These are phyloP conservation scores for Coemansia sp. DNA, from an alignment of 192 early-diverging fungal species.

Conservation along the genomic window DNA sequence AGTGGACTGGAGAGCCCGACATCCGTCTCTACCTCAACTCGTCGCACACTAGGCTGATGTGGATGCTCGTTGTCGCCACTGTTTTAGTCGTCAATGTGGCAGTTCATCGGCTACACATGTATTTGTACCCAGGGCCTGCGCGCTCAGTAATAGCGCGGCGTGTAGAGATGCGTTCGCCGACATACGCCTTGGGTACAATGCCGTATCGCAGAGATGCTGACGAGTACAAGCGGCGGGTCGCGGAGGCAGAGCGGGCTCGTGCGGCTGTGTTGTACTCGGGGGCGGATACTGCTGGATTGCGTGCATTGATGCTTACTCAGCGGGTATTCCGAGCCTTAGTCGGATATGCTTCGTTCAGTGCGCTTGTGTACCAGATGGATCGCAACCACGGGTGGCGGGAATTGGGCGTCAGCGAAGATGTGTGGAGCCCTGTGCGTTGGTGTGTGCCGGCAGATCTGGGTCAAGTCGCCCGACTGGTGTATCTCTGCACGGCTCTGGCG, in stretches of 20 bases:
- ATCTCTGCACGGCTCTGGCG: conserved; percentile 11
- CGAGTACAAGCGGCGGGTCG: not conserved
- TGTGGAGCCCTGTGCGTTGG: conserved; percentile 16
- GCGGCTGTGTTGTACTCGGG: conserved; percentile 7
- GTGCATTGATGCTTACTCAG: conserved; percentile 7
- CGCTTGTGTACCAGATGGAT: conserved; percentile 46
- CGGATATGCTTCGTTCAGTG: conserved; percentile 19
- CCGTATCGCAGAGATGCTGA: conserved; percentile 9
- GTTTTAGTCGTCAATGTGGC: conserved; percentile 16
- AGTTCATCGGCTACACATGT: conserved; percentile 21
- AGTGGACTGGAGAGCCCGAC: conserved; percentile 42
- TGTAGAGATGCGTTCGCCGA: not conserved
- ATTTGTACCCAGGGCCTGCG: conserved; percentile 4
- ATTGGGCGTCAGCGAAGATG: conserved; percentile 15
- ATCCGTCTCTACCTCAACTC: conserved; percentile 36
- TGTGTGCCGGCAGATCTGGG: conserved; percentile 26
- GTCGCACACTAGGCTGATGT: conserved; percentile 27
- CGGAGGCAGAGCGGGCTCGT: not conserved
- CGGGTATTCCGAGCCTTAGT: conserved; percentile 25
- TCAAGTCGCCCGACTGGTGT: conserved; percentile 29
- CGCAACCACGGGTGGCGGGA: conserved; percentile 36
- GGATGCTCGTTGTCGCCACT: conserved; percentile 26
- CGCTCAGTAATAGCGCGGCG: not conserved
- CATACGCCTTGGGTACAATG: not conserved
- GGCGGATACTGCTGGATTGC: not conserved